phyloP scores from a whole-genome alignment of 495 filamentous ascomycete species.

The Tuber umbilicatum region DNA sequence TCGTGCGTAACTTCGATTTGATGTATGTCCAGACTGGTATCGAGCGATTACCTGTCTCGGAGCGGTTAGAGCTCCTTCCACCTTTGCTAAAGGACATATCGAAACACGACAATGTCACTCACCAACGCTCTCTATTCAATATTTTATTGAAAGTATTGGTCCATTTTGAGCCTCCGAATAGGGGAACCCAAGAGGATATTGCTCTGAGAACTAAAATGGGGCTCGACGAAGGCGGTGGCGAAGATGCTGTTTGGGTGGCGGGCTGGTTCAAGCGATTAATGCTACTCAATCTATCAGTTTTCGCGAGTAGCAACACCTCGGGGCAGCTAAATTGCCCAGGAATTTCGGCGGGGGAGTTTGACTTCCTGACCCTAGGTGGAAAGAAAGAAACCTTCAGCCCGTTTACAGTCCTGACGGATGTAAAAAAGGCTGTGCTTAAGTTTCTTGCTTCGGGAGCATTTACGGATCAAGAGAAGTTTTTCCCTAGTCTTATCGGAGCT shows the following conservation, averaged over 20 bases:
- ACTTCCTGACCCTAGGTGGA: constrained; percentile 61
- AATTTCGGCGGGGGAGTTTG: constrained; percentile 61
- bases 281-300: constrained; percentile 50
- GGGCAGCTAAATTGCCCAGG: constrained; percentile 56
- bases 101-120: constrained; percentile 55
- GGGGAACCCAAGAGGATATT: constrained; percentile 71
- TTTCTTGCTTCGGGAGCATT: constrained; percentile 83
- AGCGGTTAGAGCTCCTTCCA: constrained; percentile 64
- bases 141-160: constrained; percentile 68
- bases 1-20: constrained; percentile 83
- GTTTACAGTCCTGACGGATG: constrained; percentile 23
- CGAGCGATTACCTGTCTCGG: constrained; percentile 53
- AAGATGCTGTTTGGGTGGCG: constrained; percentile 69
- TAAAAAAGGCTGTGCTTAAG: constrained; percentile 58
- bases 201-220: constrained; percentile 59
- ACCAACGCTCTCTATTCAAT: constrained; percentile 74
- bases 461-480: constrained; percentile 65
- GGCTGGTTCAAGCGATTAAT: constrained; percentile 73
- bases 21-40: constrained; percentile 84
- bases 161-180: constrained; percentile 62
- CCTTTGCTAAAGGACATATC: constrained; percentile 65
- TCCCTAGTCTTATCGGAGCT: constrained; percentile 76
- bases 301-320: constrained; percentile 42
- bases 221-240: constrained; percentile 50
- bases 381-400: constrained; percentile 56